phyloP scores from a whole-genome alignment of 352 stramenopile genomes.

The Pythium rhizo-oryzae region DNA sequence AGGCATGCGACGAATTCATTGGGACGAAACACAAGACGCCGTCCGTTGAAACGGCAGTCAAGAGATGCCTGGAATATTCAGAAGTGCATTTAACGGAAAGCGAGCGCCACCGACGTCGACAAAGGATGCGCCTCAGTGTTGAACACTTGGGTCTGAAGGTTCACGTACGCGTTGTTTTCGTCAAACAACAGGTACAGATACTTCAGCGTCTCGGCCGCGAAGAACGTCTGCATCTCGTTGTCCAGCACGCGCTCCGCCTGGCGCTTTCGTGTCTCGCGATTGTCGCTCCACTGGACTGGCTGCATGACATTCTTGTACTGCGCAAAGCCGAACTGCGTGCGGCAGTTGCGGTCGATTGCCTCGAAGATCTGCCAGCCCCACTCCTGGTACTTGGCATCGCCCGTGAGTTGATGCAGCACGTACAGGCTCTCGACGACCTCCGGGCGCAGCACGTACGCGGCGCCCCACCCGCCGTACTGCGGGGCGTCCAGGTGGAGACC shows the following conservation, averaged over 20 bases:
- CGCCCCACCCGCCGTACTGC: conserved; percentile 23
- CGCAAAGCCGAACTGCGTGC: conserved; percentile 90
- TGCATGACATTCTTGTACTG: conserved; percentile 47
- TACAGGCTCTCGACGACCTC: conserved; percentile 97
- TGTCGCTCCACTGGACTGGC: no score
- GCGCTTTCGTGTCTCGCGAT: conserved; percentile 1
- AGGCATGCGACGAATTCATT: no score
- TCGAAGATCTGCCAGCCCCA: conserved; percentile 96
- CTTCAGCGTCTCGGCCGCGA: conserved; percentile 98
- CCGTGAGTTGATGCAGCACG: conserved; percentile 95
- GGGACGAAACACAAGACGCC: no score
- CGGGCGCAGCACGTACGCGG: conserved; percentile 94
- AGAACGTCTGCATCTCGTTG: conserved; percentile 99
- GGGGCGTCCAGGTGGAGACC: conserved; percentile 14
- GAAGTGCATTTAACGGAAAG: no score
- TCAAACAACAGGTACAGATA: conserved; percentile 96
- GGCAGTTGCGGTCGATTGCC: conserved; percentile 92
- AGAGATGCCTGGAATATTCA: no score
- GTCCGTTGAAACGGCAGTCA: no score
- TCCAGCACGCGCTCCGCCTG: conserved; percentile 36
- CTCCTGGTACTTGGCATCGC: conserved; percentile 94
- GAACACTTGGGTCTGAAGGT: conserved; percentile 94
- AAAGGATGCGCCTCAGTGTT: conserved; percentile 97
- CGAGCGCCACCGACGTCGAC: conserved; percentile 12
- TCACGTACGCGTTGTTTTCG: conserved; percentile 64